Base-by-base conservation (phyloP, 2,329 filamentous ascomycete genomes). In the Zymoseptoria pseudotritici region DNA sequence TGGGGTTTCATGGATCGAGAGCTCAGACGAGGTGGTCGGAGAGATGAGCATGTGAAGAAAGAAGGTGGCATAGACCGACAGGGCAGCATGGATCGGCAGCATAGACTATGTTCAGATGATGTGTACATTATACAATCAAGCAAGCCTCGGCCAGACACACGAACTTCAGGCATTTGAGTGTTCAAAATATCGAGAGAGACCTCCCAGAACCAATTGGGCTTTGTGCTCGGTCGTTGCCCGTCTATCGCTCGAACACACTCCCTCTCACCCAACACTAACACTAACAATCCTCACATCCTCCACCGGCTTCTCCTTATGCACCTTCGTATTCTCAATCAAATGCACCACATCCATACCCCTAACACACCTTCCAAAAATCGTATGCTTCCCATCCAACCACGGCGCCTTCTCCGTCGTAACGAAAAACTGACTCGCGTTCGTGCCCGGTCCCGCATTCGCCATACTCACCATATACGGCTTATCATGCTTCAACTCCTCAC, bases 281-380 rank as follows among this genome's bases (percentile, higher is more conserved):
- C 90, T 97, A 60, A 99, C 84, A 67, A 99, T 96, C 77, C 96
- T 97, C 70, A 99, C 92, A 73, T 99, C 94, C 70, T 96, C 91
- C 74, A 96, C 90, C 0, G 94, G 94, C 79, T 93, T 96, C 78
- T 99, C 95, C 79, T 88, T 88, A 74, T 89, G 86, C 3, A 91
- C 91, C 72, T 88, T 89, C 17, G 84, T 82, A 73, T 95, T 96
- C 77, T 99, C 94, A 72, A 99, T 99, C 78, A 88, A 90, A 74
- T 97, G 91, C 62, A 99, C 87, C 20, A 99, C 91, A 74, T 99
- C 94, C 72, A 97, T 79, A 0, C 94, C 94, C 72, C 92, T 88
- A 46, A 93, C 87, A 0, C 91, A 92, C 50, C 94, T 82, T 0
- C 94, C 94, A 72, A 99, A 99, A 57, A 99, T 90, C 0, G 93